Base-by-base conservation (phyloP, 2,329 filamentous ascomycete species). In the Arachnomyces sp. region DNA sequence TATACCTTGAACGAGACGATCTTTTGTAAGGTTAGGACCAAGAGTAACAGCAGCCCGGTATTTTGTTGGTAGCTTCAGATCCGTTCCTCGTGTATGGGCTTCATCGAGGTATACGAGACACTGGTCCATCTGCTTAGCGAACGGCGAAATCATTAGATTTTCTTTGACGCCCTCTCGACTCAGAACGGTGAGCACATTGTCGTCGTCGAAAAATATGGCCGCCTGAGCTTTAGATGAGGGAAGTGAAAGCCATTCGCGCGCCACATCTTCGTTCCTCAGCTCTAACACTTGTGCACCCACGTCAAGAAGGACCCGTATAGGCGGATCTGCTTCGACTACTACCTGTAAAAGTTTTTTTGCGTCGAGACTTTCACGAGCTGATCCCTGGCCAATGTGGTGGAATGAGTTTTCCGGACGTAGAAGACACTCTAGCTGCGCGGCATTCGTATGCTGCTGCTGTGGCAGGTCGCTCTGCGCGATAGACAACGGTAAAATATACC, bases 101-200 rank as follows among this genome's bases (percentile, higher is more conserved):
- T 86, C 76, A 32, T 85, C 81, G 0, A 86, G 62, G 38, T 78
- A 85, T 0, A 84, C 66, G 0, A 84, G 53, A 39, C 80, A 85
- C 0, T 47, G 47, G 9, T 76, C 73, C 0, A 80, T 56, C 7
- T 77, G 69, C 0, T 67, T 64, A 0, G 62, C 57, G 46, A 73
- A 84, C 0, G 77, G 68, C 0, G 82, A 84, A 0, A 65, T 69
- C 4, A 73, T 66, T 0, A 86, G 38, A 2, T 9, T 11, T 28
- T 50, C 44, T 8, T 30, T 18, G 7, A 34, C 36, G 1, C 40
- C 34, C n/a, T 44, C 41, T 13, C 44, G 40, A 7, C 14, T 38
- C 4, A 49, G 8, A 11, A 52, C 41, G 18, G 35, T 34, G 2
- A 46, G 7, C 32, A 44, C 35, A 14, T 51, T 42, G 12, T 40